Evolutionary conservation across 2,329 filamentous ascomycete genomes (phyloP).

Genomic region (Ophiognomonia clavigignenti-juglandacearum): DNA sequence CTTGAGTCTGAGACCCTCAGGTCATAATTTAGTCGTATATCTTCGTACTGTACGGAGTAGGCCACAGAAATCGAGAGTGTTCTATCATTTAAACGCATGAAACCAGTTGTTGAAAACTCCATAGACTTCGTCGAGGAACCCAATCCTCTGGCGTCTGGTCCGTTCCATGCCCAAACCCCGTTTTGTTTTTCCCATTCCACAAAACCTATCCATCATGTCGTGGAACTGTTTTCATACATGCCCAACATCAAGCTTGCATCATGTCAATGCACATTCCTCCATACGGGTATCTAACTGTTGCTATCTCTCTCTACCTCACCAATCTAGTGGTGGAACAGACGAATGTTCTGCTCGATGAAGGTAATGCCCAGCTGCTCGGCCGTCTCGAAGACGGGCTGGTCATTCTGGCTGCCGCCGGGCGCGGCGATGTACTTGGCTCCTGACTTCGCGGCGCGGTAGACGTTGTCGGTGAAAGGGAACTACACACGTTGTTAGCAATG

Average conservation of each 20-base stretch:
- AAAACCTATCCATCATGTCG: conserved; percentile 1
- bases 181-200: not conserved
- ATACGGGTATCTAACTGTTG: conserved; percentile 12
- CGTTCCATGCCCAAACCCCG: conserved; percentile 10
- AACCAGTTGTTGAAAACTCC: conserved; percentile 10
- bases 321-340: conserved; percentile 90
- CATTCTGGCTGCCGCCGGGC: conserved; percentile 85
- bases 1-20: no score
- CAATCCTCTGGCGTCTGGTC: not conserved
- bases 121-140: conserved; percentile 8
- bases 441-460: conserved; percentile 83
- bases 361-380: conserved; percentile 88
- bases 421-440: conserved; percentile 96
- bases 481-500: conserved; percentile 30
- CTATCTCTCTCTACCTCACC: not conserved
- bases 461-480: conserved; percentile 99
- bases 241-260: no score
- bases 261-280: conserved; percentile 7
- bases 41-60: no score
- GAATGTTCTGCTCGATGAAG: conserved; percentile 90
- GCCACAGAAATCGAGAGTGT: no score
- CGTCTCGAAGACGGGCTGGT: conserved; percentile 75
- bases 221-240: no score
- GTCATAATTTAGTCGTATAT: no score
- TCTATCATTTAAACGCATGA: conserved; percentile 1